These are phyloP conservation scores for Salicornia ramosissima DNA, from an alignment of 148 eudicot genomes.

Conservation along the genomic window DNA sequence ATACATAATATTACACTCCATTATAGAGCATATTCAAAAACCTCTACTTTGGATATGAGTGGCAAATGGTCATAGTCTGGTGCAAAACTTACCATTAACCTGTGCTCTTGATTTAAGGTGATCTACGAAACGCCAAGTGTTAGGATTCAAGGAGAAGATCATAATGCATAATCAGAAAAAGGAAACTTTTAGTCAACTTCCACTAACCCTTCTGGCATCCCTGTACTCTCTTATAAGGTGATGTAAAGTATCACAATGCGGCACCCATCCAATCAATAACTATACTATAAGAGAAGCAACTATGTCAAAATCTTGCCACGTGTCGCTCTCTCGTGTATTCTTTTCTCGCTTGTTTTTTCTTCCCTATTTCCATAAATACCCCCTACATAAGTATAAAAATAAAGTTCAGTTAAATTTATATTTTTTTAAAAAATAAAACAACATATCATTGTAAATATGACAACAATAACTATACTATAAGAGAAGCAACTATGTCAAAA, in stretches of 20 bases:
- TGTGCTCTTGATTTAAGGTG: slow-evolving; percentile 89
- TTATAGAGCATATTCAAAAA: slow-evolving; percentile 90
- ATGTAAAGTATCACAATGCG: slow-evolving; percentile 95
- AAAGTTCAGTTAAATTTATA: no score
- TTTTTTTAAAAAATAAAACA: no score
- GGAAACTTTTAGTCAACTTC: background rate
- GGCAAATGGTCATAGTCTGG: slow-evolving; percentile 95
- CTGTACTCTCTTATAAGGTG: slow-evolving; percentile 93
- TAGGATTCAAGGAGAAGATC: slow-evolving; percentile 20
- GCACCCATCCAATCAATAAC: slow-evolving; percentile 99
- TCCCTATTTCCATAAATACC: no score
- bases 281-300: no score
- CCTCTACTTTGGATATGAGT: slow-evolving; percentile 91
- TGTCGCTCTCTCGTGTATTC: no score
- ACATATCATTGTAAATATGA: no score
- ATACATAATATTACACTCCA: no score
- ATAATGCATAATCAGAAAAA: background rate
- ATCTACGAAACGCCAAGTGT: slow-evolving; percentile 47
- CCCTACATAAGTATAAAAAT: no score
- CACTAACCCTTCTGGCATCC: slow-evolving; percentile 86
- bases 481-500: no score
- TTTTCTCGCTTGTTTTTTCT: no score
- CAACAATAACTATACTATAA: no score
- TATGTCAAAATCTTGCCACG: no score
- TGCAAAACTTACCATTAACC: slow-evolving; percentile 84